These are phyloP conservation scores for Sutorius eximius DNA, from an alignment of 1,284 basidiomycete genomes.

Conservation along the genomic window DNA sequence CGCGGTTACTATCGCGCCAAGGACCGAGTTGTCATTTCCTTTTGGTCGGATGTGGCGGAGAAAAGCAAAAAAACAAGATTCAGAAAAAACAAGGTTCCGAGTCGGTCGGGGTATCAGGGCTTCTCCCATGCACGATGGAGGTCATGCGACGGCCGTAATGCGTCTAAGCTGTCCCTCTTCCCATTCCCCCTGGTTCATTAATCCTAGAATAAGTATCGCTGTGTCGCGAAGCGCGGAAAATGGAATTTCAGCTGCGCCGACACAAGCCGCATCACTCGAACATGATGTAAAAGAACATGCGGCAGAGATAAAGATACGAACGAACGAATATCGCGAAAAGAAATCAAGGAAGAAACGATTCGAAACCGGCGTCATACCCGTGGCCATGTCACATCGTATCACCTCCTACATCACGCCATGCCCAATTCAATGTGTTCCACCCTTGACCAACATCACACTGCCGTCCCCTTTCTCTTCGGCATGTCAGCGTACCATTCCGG, in stretches of 20 bases:
- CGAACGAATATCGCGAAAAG: not conserved
- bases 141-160: slow-evolving; percentile 23
- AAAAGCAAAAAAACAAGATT: not conserved
- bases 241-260: not conserved
- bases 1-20: slow-evolving; percentile 5
- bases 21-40: slow-evolving; percentile 3
- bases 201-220: slow-evolving; percentile 25
- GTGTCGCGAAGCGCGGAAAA: slow-evolving; percentile 8
- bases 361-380: slow-evolving; percentile 6
- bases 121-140: slow-evolving; percentile 23
- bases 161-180: slow-evolving; percentile 19
- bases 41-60: slow-evolving; percentile 1
- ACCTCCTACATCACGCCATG: not conserved
- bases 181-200: slow-evolving; percentile 26
- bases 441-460: slow-evolving; percentile 20
- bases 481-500: slow-evolving; percentile 70
- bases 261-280: slow-evolving; percentile 2
- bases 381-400: slow-evolving; percentile 16
- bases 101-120: slow-evolving; percentile 21
- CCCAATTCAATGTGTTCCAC: slow-evolving; percentile 1
- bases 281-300: slow-evolving; percentile 26
- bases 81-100: slow-evolving; percentile 32
- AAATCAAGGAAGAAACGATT: slow-evolving; percentile 5
- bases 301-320: slow-evolving; percentile 16
- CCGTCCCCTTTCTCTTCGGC: slow-evolving; percentile 31